phyloP scores from a whole-genome alignment of 345 rosid species.

The Euclidium syriacum region DNA sequence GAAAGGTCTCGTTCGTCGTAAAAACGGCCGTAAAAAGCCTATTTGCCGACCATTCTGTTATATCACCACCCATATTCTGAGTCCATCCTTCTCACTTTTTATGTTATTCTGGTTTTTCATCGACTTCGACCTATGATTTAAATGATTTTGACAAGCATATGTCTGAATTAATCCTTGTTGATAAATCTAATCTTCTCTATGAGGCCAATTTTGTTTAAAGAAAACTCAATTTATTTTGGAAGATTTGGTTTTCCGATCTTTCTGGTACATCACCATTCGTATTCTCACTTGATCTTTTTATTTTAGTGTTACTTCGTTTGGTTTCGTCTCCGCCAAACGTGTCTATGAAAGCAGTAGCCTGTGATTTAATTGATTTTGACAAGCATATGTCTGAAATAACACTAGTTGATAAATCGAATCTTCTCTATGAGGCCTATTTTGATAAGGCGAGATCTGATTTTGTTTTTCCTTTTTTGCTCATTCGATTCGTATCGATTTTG shows the following conservation, averaged over 20 bases:
- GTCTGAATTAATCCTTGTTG: slow-evolving; percentile 66
- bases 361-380: slow-evolving; percentile 53
- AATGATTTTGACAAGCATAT: slow-evolving; percentile 73
- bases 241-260: not conserved
- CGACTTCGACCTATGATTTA: slow-evolving; percentile 65
- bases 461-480: not conserved
- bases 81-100: slow-evolving; percentile 32
- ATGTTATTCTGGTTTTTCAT: not conserved
- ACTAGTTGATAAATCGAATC: slow-evolving; percentile 62
- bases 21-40: slow-evolving; percentile 49
- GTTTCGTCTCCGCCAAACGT: too few species aligned
- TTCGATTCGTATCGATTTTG: not conserved
- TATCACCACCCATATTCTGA: slow-evolving; percentile 99
- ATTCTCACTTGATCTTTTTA: too few species aligned
- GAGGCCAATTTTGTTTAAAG: slow-evolving; percentile 61
- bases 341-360: too few species aligned
- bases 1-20: slow-evolving; percentile 99
- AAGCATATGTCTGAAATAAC: slow-evolving; percentile 77
- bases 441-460: not conserved
- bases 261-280: too few species aligned
- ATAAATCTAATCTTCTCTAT: slow-evolving; percentile 76
- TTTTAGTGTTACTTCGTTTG: too few species aligned
- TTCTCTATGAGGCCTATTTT: slow-evolving; percentile 80
- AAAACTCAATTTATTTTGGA: too few species aligned
- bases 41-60: slow-evolving; percentile 95